Evolutionary conservation across 192 early-diverging fungal genomes (phyloP).

Genomic region (Backusella liffmaniae): DNA sequence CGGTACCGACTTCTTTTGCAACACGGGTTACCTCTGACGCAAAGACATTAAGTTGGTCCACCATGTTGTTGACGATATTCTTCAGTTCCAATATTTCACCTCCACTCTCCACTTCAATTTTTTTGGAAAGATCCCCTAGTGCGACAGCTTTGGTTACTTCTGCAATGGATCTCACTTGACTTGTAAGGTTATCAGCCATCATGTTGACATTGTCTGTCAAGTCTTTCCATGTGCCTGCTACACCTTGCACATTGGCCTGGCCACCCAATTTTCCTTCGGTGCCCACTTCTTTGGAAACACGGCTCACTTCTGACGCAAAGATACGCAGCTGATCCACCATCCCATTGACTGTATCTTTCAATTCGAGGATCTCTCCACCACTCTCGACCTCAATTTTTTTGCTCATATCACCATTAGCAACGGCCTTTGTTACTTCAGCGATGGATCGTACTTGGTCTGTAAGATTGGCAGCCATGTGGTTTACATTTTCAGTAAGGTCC

Average conservation of each 20-base stretch:
- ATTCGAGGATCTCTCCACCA: slow-evolving; percentile 54
- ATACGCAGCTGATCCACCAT: slow-evolving; percentile 58
- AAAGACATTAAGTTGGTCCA: slow-evolving; percentile 47
- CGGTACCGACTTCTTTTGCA: slow-evolving; percentile 71
- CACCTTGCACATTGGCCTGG: slow-evolving; percentile 47
- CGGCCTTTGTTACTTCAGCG: slow-evolving; percentile 53
- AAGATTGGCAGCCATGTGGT: slow-evolving; percentile 60
- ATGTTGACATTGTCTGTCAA: slow-evolving; percentile 62
- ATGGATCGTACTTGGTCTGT: slow-evolving; percentile 62
- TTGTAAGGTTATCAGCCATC: slow-evolving; percentile 63
- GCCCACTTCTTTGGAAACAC: slow-evolving; percentile 59
- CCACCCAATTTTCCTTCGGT: slow-evolving; percentile 63
- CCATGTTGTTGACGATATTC: slow-evolving; percentile 66
- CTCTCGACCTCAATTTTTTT: slow-evolving; percentile 49
- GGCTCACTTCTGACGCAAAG: slow-evolving; percentile 55
- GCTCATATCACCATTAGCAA: slow-evolving; percentile 56
- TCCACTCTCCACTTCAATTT: slow-evolving; percentile 49
- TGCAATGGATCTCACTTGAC: slow-evolving; percentile 59
- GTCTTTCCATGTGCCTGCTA: slow-evolving; percentile 60
- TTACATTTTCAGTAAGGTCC: slow-evolving; percentile 61
- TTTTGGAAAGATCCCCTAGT: slow-evolving; percentile 50
- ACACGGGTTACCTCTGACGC: slow-evolving; percentile 71
- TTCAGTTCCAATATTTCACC: slow-evolving; percentile 64
- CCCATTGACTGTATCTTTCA: slow-evolving; percentile 56
- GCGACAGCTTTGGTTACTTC: slow-evolving; percentile 55